Evolutionary conservation across 179 eudicot species (phyloP).

Genomic region (Monotropa hypopitys): DNA sequence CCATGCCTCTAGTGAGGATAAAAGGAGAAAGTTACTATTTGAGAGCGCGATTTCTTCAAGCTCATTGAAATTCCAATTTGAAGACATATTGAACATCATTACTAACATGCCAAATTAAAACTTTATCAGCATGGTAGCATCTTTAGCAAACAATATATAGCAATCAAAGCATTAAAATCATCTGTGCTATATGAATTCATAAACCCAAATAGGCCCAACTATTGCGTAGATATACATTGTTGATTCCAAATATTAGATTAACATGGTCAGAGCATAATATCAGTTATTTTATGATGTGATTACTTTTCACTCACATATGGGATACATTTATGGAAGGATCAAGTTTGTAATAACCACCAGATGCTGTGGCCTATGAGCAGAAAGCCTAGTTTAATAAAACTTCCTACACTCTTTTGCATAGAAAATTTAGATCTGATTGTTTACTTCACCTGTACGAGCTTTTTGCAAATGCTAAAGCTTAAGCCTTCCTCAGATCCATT

Average conservation of each 20-base stretch:
- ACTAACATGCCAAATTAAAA: background rate
- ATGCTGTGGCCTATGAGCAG: background rate
- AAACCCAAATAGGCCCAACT: background rate
- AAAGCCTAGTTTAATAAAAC: background rate
- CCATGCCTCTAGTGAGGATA: no score
- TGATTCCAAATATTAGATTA: background rate
- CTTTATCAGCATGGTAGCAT: background rate
- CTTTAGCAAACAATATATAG: background rate
- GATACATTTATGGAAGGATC: background rate
- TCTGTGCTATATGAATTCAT: background rate
- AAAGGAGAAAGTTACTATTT: background rate
- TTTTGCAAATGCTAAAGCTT: constrained; percentile 68
- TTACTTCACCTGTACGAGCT: constrained; percentile 69
- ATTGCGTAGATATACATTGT: background rate
- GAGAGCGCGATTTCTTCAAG: background rate
- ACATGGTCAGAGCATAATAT: background rate
- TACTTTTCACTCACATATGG: background rate
- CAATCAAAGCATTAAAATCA: background rate
- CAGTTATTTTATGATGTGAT: background rate
- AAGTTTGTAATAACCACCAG: background rate
- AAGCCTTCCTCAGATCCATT: constrained; percentile 48
- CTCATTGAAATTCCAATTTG: no score
- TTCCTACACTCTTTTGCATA: background rate
- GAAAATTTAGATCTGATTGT: background rate
- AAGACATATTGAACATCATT: background rate